Evolutionary conservation across 768 basidiomycete genomes (phyloP).

Genomic region (Dacryopinax spathularia): DNA sequence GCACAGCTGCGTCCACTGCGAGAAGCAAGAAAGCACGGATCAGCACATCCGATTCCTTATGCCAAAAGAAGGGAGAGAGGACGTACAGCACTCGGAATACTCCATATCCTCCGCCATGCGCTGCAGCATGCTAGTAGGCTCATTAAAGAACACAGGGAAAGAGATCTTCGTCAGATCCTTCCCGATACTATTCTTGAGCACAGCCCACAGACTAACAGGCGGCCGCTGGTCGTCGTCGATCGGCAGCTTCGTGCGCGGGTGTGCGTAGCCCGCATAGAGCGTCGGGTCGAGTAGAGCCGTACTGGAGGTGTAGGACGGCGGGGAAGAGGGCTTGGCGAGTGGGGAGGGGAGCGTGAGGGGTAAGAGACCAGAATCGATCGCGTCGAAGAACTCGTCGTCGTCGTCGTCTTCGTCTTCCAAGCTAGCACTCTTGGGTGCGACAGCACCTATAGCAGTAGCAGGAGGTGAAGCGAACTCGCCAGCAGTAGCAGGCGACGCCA

Average conservation of each 20-base stretch:
- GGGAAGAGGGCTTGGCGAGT: conserved; percentile 34
- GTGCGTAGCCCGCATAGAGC: conserved; percentile 53
- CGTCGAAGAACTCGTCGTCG: conserved; percentile 93
- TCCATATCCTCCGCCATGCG: conserved; percentile 99
- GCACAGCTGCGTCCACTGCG: conserved; percentile 70
- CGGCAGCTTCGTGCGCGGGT: conserved; percentile 45
- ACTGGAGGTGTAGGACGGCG: conserved; percentile 23
- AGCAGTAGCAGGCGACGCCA: background rate
- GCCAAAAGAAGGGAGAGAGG: background rate
- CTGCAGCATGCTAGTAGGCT: conserved; percentile 92
- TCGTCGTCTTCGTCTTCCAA: conserved; percentile 24
- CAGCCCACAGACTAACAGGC: conserved; percentile 82
- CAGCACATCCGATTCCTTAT: background rate
- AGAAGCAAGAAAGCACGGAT: background rate
- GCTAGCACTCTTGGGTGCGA: conserved; percentile 9
- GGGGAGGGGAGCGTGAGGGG: conserved; percentile 57
- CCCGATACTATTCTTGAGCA: conserved; percentile 87
- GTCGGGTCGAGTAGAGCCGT: conserved; percentile 26
- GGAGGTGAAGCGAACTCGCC: background rate
- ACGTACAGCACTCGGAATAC: conserved; percentile 79
- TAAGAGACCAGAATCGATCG: conserved; percentile 69
- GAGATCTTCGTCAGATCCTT: conserved; percentile 94
- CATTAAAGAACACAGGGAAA: conserved; percentile 88
- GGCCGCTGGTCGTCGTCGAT: conserved; percentile 67
- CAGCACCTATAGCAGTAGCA: background rate